Evolutionary conservation across 2,329 filamentous ascomycete species (phyloP).

Genomic region (Apiospora arundinis): DNA sequence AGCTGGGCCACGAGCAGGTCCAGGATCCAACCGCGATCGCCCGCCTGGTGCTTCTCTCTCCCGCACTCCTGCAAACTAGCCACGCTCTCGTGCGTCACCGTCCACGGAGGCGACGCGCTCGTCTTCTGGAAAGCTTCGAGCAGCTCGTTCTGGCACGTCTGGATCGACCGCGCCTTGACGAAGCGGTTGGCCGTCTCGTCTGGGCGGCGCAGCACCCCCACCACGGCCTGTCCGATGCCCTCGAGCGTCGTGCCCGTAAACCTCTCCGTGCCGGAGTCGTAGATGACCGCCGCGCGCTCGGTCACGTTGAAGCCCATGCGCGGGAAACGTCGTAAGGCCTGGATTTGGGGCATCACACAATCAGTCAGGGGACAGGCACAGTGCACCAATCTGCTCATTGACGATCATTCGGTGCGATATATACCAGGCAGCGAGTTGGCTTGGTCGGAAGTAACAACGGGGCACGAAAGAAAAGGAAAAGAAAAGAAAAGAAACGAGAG

Average conservation of each 20-base stretch:
- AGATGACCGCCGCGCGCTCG: constrained; percentile 33
- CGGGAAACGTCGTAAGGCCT: constrained; percentile 32
- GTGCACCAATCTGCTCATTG: no score
- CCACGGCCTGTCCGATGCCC: constrained; percentile 37
- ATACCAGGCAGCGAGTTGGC: no score
- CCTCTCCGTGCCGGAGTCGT: constrained; percentile 35
- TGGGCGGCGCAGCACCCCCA: constrained; percentile 17
- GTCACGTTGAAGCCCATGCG: constrained; percentile 39
- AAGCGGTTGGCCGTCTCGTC: constrained; percentile 34
- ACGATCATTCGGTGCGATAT: no score
- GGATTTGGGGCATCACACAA: no score
- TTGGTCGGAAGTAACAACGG: background rate
- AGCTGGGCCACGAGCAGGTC: constrained; percentile 40
- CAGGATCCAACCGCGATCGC: constrained; percentile 34
- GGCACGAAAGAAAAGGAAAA: background rate
- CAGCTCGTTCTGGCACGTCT: constrained; percentile 33
- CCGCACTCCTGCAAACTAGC: constrained; percentile 31
- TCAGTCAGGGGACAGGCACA: background rate
- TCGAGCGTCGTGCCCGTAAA: constrained; percentile 39
- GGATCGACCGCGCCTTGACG: constrained; percentile 38
- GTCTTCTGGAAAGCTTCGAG: constrained; percentile 35
- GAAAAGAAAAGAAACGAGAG: background rate
- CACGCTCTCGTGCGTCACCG: constrained; percentile 28
- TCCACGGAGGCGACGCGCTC: constrained; percentile 29
- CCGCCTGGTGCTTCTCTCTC: constrained; percentile 32